A percentile compares a stretch with the other conserved stretches of the same genome.
Evolutionary conservation across 2,329 filamentous ascomycete species (phyloP).

Genomic region (Macrophomina tecta): DNA sequence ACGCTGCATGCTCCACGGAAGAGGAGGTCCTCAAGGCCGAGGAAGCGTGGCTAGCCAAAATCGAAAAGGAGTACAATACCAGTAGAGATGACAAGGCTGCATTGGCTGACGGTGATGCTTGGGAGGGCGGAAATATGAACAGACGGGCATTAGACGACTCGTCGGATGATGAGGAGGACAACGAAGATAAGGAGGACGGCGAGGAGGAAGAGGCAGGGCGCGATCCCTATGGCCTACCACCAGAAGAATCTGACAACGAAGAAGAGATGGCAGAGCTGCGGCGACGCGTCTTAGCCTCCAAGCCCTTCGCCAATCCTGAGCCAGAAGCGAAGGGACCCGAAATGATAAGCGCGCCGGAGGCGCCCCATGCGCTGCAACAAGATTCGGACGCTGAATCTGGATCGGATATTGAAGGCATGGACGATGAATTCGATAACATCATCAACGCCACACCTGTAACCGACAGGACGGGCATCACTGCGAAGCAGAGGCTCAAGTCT

Average conservation of each 20-base stretch:
- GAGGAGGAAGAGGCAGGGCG: constrained; percentile 55
- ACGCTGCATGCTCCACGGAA: constrained; percentile 82
- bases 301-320: constrained; percentile 75
- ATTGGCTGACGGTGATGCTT: constrained; percentile 70
- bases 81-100: constrained; percentile 71
- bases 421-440: constrained; percentile 89
- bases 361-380: constrained; percentile 51
- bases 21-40: constrained; percentile 83
- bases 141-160: constrained; percentile 56
- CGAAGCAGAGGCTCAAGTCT: constrained; percentile 62
- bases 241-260: constrained; percentile 77
- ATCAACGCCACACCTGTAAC: constrained; percentile 90
- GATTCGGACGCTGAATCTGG: constrained; percentile 75
- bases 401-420: constrained; percentile 67
- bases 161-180: constrained; percentile 51
- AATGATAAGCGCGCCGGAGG: constrained; percentile 61
- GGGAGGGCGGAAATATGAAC: constrained; percentile 91
- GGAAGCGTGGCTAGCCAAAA: constrained; percentile 83
- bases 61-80: constrained; percentile 88
- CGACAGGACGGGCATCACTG: constrained; percentile 76
- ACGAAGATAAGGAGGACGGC: constrained; percentile 47
- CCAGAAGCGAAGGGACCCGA: constrained; percentile 59
- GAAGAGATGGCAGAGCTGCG: constrained; percentile 93
- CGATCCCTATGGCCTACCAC: constrained; percentile 78
- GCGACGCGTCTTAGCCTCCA: constrained; percentile 87